These are phyloP conservation scores for Orbilia brochopaga DNA, from an alignment of 2,329 filamentous ascomycete genomes.

Conservation along the genomic window DNA sequence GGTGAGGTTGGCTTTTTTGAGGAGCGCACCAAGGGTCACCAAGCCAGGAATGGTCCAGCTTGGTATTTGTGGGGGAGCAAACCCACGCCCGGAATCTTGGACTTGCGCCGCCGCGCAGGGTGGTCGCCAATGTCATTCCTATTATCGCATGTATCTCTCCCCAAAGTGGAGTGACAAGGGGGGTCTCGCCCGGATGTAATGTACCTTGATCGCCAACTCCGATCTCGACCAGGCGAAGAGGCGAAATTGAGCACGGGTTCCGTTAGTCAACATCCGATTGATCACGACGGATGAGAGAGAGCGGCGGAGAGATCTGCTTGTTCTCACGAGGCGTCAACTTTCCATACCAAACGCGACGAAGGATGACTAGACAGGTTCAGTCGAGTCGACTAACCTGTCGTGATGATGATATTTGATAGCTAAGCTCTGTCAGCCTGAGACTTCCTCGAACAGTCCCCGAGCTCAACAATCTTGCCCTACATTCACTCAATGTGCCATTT, in stretches of 20 bases:
- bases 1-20: constrained; percentile 51
- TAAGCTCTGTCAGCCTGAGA: constrained; percentile 9
- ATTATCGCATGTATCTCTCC: constrained; percentile 51
- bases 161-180: constrained; percentile 50
- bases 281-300: constrained; percentile 6
- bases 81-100: constrained; percentile 45
- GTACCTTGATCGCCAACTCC: constrained; percentile 50
- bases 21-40: constrained; percentile 51
- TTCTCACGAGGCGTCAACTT: constrained; percentile 19
- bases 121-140: constrained; percentile 21
- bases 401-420: background rate
- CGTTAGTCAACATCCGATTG: constrained; percentile 23
- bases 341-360: constrained; percentile 33
- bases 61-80: constrained; percentile 50
- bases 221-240: constrained; percentile 41
- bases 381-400: background rate
- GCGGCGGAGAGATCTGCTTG: background rate
- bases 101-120: constrained; percentile 25
- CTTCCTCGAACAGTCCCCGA: constrained; percentile 3
- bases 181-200: constrained; percentile 50
- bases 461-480: too few species aligned
- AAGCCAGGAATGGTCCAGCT: constrained; percentile 51
- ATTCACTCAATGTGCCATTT: too few species aligned
- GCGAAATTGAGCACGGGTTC: constrained; percentile 25
- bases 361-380: constrained; percentile 5